These are phyloP conservation scores for Colletotrichum sp. DNA, from an alignment of 2,329 filamentous ascomycete genomes.

Conservation along the genomic window DNA sequence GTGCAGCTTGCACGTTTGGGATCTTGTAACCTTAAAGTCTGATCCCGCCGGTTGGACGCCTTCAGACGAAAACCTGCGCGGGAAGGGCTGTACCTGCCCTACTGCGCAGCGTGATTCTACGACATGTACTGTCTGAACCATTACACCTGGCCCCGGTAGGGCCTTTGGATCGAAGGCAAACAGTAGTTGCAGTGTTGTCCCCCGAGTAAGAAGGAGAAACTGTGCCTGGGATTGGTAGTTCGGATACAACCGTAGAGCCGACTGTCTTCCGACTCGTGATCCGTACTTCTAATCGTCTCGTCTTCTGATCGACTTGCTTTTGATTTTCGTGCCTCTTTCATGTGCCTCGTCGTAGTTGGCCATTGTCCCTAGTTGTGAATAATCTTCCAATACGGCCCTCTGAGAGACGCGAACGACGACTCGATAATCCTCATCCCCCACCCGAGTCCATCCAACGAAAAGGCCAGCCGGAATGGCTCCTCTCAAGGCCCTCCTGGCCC, in stretches of 20 bases:
- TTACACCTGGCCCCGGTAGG: background rate
- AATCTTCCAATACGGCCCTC: background rate
- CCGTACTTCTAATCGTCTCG: background rate
- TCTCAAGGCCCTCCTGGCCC: slow-evolving; percentile 13
- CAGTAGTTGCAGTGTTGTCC: background rate
- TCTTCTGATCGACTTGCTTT: background rate
- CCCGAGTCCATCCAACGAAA: background rate
- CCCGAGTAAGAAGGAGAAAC: background rate
- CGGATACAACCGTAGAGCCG: background rate
- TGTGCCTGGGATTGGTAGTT: background rate
- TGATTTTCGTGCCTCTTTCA: background rate
- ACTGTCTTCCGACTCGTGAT: background rate
- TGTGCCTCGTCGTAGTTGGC: background rate
- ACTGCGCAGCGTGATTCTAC: background rate
- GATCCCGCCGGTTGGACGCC: background rate
- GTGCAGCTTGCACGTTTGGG: slow-evolving; percentile 5
- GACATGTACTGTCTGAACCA: background rate
- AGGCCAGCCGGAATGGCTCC: slow-evolving; percentile 5
- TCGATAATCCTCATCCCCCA: background rate
- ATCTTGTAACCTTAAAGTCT: slow-evolving; percentile 7
- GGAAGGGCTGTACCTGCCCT: background rate
- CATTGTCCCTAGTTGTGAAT: background rate
- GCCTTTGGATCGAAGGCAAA: background rate
- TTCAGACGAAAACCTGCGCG: background rate
- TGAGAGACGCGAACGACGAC: background rate